These are phyloP conservation scores for Fusarium brevicatenulatum DNA, from an alignment of 2,329 filamentous ascomycete genomes.

Conservation along the genomic window DNA sequence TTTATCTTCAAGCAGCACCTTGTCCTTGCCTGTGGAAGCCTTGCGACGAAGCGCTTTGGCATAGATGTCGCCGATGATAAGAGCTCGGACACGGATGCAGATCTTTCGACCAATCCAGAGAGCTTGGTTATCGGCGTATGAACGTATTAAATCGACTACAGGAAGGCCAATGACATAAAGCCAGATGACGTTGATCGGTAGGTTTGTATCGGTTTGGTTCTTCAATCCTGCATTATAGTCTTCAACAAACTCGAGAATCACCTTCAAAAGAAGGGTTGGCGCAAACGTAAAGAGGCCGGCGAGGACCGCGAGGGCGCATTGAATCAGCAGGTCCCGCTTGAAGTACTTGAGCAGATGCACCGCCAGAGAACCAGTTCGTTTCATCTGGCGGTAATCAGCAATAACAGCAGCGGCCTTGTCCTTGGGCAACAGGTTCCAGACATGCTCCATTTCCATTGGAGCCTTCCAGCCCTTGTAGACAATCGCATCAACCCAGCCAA, in stretches of 20 bases:
- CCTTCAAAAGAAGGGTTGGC: conserved; percentile 88
- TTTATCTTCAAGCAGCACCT: conserved; percentile 69
- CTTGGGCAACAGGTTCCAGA: conserved; percentile 90
- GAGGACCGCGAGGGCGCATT: conserved; percentile 82
- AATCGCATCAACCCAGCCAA: conserved; percentile 89
- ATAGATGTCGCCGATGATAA: conserved; percentile 97
- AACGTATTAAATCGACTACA: conserved; percentile 81
- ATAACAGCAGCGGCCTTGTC: conserved; percentile 89
- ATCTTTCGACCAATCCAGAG: conserved; percentile 95
- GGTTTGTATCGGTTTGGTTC: conserved; percentile 55
- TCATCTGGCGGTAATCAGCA: conserved; percentile 83
- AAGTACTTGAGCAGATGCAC: conserved; percentile 89
- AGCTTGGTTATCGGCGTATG: conserved; percentile 84
- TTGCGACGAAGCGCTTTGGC: conserved; percentile 93
- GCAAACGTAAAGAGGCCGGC: conserved; percentile 88
- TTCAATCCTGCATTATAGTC: conserved; percentile 69
- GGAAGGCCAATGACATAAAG: conserved; percentile 93
- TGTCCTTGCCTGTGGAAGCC: conserved; percentile 81
- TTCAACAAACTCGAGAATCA: conserved; percentile 95
- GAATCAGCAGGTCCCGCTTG: conserved; percentile 76
- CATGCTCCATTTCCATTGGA: conserved; percentile 81
- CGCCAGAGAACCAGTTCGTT: conserved; percentile 81
- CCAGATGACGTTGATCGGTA: conserved; percentile 90
- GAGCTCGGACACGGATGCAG: conserved; percentile 90
- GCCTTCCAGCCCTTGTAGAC: conserved; percentile 90